A percentile compares a stretch with the other conserved stretches of the same genome.
These are phyloP conservation scores for Coemansia sp. DNA, from an alignment of 371 early-diverging fungal species.

Conservation along the genomic window DNA sequence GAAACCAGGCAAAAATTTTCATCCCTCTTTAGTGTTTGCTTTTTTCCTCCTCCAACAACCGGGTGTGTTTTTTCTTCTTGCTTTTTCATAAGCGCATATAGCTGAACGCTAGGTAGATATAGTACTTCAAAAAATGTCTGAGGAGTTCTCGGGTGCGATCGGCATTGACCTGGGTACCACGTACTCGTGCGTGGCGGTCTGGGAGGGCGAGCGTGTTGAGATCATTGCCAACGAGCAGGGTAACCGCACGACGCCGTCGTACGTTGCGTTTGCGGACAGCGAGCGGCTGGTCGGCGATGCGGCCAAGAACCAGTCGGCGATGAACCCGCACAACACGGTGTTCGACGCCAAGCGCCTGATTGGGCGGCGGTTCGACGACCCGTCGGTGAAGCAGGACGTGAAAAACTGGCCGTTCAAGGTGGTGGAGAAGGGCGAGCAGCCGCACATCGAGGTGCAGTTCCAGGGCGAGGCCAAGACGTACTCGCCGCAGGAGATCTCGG, in stretches of 20 bases:
- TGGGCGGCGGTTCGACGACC: constrained; percentile 92
- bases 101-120: not conserved
- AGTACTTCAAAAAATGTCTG: constrained; percentile 33
- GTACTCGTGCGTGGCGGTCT: constrained; percentile 99
- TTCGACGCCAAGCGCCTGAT: constrained; percentile 98
- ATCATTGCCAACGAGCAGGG: constrained; percentile 99
- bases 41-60: constrained; percentile 2
- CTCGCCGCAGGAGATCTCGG: constrained; percentile 97
- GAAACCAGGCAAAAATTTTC: not conserved
- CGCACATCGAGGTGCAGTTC: constrained; percentile 81
- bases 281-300: constrained; percentile 95
- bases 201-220: constrained; percentile 96
- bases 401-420: constrained; percentile 94
- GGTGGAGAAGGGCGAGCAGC: constrained; percentile 75
- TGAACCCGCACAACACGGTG: constrained; percentile 90
- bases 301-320: constrained; percentile 92
- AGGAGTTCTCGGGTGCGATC: constrained; percentile 58
- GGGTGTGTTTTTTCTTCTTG: too few relatives aligned
- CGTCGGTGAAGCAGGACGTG: constrained; percentile 83
- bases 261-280: constrained; percentile 90
- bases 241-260: constrained; percentile 95
- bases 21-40: constrained; percentile 4
- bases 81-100: constrained; percentile 10
- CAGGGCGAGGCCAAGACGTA: constrained; percentile 88
- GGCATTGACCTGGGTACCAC: constrained; percentile 99